phyloP scores from a whole-genome alignment of 805 yeast genomes.

The Lipomyces yamadae region DNA sequence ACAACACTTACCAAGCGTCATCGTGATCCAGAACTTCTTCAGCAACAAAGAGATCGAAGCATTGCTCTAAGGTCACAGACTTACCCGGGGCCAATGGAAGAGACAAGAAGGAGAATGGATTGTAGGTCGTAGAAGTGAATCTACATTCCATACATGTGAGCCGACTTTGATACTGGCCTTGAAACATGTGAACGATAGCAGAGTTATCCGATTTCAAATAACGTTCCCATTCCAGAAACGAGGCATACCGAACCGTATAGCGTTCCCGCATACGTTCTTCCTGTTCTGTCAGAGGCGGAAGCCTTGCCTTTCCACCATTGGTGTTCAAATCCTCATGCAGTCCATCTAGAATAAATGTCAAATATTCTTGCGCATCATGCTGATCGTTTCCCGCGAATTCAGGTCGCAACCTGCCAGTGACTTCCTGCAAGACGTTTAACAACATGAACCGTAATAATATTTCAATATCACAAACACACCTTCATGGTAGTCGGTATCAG shows the following conservation, averaged over 20 bases:
- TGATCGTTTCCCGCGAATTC: slow-evolving; percentile 72
- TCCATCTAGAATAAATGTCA: slow-evolving; percentile 73
- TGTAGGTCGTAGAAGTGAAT: slow-evolving; percentile 82
- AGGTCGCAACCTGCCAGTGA: slow-evolving; percentile 67
- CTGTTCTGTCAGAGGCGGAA: slow-evolving; percentile 64
- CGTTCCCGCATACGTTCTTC: slow-evolving; percentile 76
- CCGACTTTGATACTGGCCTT: slow-evolving; percentile 86
- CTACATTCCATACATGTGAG: slow-evolving; percentile 74
- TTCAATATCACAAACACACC: neutral
- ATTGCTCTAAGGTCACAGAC: slow-evolving; percentile 56
- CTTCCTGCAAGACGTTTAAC: slow-evolving; percentile 41
- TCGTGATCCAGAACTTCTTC: slow-evolving; percentile 75
- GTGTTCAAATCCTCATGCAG: slow-evolving; percentile 83
- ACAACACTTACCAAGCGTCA: slow-evolving; percentile 66
- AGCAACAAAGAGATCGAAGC: slow-evolving; percentile 77
- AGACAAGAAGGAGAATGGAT: slow-evolving; percentile 76
- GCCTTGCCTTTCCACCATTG: slow-evolving; percentile 59
- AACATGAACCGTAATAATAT: neutral
- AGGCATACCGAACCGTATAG: slow-evolving; percentile 76
- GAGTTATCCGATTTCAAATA: slow-evolving; percentile 80
- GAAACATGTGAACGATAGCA: slow-evolving; percentile 76
- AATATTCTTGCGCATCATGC: slow-evolving; percentile 85
- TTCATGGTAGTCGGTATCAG: slow-evolving; percentile 71
- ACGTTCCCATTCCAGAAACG: slow-evolving; percentile 91
- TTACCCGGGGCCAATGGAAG: slow-evolving; percentile 71